Evolutionary conservation across 1,284 basidiomycete genomes (phyloP), one percentile per base, ranked within the genome.

Genomic region (Tilletia setariae): DNA sequence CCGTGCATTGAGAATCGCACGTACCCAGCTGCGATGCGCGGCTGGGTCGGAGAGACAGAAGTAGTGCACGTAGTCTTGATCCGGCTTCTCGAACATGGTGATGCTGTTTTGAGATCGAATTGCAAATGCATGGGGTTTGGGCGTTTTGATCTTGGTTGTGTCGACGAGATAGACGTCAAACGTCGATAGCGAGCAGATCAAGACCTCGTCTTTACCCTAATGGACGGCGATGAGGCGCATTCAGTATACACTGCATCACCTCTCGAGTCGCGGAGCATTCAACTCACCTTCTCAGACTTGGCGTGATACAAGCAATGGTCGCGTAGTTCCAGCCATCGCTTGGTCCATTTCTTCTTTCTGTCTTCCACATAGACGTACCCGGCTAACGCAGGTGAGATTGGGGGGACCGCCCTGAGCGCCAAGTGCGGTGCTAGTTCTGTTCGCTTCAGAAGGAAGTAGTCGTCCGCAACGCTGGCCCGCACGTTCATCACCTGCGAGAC

Each of bases 311-410:
- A 71, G 13, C 67, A 68, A 28, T 82, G 77, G 32, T 82, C 81
- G 6, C 80, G 75, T 63, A 82, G 68, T 70, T 82, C 81, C 43
- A 82, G 70, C 81, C 81, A 82, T 4, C 78, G 71, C 64, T 76
- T 77, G 64, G 65, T 73, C 78, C 80, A 81, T 67, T 78, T 79
- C 59, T 73, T 72, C 65, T 74, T 75, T 28, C 76, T 72, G 19
- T 74, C 74, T 65, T 77, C 79, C 30, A 81, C 67, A 9, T 77
- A 77, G 13, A 80, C 79, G 56, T 70, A 80, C 21, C 81, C 81
- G 2, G 77, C 78, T 16, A 82, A 67, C 16, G 71, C 68, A 0
- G 80, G 73, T 11, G 79, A 80, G 32, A 63, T 72, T 1, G 65
- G 21, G 1, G 79, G 81, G 2, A 80, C 66, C 16, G 76, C 66